Evolutionary conservation across 2,329 filamentous ascomycete genomes (phyloP), one percentile per base, ranked within the genome.

Genomic region (Clarireedia monteithiana): DNA sequence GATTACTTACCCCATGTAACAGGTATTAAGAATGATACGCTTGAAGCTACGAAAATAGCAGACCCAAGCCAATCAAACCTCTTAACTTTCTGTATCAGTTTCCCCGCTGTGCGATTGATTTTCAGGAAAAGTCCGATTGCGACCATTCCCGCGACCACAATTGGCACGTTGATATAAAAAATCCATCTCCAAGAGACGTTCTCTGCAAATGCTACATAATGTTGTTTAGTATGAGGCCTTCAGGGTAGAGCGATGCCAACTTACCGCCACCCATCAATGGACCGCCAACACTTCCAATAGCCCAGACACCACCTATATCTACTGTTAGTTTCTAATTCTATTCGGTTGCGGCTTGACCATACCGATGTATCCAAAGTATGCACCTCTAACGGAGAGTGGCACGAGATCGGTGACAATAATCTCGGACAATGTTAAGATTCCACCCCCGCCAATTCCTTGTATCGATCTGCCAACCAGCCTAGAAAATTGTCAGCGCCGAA

Each of bases 11-110:
- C 85, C 75, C 82, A 84, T 2, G 82, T 83, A 4, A 86, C 66
- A 0, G 81, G 80, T 46, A 86, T 81, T 42, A 86, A 68, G 63
- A 86, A 79, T 23, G 76, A 77, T 0, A 81, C 82, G 12, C 76
- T 74, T 14, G 79, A 78, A 12, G 72, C 77, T 17, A 85, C 73
- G 64, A 89, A 88, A 3, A 89, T 64, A 0, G 78, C 60, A 4
- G 79, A 77, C 1, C 86, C 85, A 34, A 81, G 53, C 76, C 80
- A 88, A 65, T 89, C 85, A 24, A 88, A 77, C 6, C 75, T 73
- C 30, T 69, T 70, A 3, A 82, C 68, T 48, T 67, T 67, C 9
- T 39, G 48, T 7, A 58, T 20, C 1, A 65, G 4, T 5, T 60
- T 59, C 14, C 64, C 65, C 15, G 58, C 56, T 3, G 62, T 59